phyloP scores from a whole-genome alignment of 306 rosid species.

The Leucaena leucocephala region DNA sequence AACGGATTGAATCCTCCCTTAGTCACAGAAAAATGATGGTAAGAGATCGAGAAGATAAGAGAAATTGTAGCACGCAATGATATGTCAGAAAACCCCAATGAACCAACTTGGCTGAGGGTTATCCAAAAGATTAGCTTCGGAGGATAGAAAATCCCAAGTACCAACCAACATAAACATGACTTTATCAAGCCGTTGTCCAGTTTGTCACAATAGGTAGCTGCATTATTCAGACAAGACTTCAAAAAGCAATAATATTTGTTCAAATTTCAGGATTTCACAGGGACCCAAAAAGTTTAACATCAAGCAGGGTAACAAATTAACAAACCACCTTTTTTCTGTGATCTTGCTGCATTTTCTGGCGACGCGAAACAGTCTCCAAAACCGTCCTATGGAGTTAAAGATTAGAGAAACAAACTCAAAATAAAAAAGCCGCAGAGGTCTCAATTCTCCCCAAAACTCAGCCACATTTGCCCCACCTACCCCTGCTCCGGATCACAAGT shows the following conservation, averaged over 20 bases:
- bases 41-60: constrained; percentile 12
- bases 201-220: constrained; percentile 4
- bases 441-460: constrained; percentile 39
- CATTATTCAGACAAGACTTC: constrained; percentile 19
- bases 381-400: constrained; percentile 49
- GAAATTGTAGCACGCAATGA: constrained; percentile 18
- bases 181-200: constrained; percentile 4
- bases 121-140: neutral
- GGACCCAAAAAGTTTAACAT: neutral
- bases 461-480: constrained; percentile 97
- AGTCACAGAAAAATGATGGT: constrained; percentile 17
- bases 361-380: constrained; percentile 46
- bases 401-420: constrained; percentile 36
- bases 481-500: constrained; percentile 87
- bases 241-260: neutral
- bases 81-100: constrained; percentile 32
- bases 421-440: neutral
- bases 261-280: constrained; percentile 28
- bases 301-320: constrained; percentile 9
- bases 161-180: constrained; percentile 28
- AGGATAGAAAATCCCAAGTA: constrained; percentile 19
- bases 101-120: constrained; percentile 4
- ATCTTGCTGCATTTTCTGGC: constrained; percentile 81
- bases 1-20: constrained; percentile 23
- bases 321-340: constrained; percentile 81